Conservation (phyloP, 352 stramenopile genomes). For the Globisporangium canariense region DNA sequence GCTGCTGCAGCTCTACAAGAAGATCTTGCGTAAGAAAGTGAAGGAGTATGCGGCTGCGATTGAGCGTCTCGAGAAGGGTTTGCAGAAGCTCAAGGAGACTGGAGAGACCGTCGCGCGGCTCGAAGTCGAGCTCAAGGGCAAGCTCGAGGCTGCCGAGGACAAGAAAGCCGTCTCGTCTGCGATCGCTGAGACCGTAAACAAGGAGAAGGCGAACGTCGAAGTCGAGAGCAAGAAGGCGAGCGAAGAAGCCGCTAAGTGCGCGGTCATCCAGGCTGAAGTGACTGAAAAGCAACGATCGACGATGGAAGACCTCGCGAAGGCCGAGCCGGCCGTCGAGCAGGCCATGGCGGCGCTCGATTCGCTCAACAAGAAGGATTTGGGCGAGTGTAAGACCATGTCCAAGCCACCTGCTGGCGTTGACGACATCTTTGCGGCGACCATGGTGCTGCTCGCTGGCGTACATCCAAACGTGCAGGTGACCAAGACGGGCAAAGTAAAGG, state of each 20-base stretch:
- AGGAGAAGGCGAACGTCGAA: conserved; percentile 95
- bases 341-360: conserved; percentile 96
- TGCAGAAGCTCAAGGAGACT: conserved; percentile 93
- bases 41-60: conserved; percentile 88
- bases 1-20: conserved; percentile 93
- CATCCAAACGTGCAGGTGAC: conserved; percentile 92
- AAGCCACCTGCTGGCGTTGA: conserved; percentile 93
- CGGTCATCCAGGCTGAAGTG: conserved; percentile 93
- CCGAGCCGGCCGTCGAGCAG: conserved; percentile 92
- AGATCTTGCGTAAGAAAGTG: conserved; percentile 91
- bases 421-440: conserved; percentile 92
- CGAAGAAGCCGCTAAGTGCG: conserved; percentile 91
- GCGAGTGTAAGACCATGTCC: conserved; percentile 96
- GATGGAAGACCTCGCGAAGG: conserved; percentile 90
- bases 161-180: conserved; percentile 93
- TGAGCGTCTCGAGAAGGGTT: conserved; percentile 89
- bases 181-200: conserved; percentile 94
- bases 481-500: conserved; percentile 95
- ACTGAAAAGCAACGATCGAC: conserved; percentile 90
- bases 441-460: conserved; percentile 93
- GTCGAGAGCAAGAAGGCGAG: conserved; percentile 93
- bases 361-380: conserved; percentile 96
- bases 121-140: conserved; percentile 94
- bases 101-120: conserved; percentile 90
- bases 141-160: conserved; percentile 93